Base-by-base conservation (phyloP, 306 rosid genomes). In the Casuarina equisetifolia region DNA sequence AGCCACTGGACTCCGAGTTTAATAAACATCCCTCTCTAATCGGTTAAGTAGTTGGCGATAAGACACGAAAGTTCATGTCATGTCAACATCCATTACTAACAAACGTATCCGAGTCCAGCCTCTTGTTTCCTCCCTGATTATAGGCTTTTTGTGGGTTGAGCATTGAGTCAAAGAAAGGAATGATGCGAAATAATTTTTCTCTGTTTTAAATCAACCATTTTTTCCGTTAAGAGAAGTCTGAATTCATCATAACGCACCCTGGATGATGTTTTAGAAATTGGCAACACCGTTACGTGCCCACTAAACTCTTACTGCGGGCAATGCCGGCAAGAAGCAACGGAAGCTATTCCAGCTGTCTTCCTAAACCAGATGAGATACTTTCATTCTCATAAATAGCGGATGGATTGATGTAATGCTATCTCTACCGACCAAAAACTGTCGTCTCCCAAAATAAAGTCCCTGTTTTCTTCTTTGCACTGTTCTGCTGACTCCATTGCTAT, bases 131-230 rank as follows among this genome's bases (percentile, higher is more conserved):
- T 25, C 32, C 38, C 74, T 59, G 57, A 75, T 76, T 76, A 69
- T 77, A 73, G 72, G 48, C 67, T 70, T 59, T 36, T 67, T 67
- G 44, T 61, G 53, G 32, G 80, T 74, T 73, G 59, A 58, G 58
- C 48, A 77, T 73, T 81, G 85, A 89, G 85, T 88, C 88, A 74
- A 85, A 82, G 42, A 80, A 76, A 32, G 78, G 73, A 68, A 84
- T 78, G 16, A 85, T 76, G 74, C 69, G 81, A 53, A 44, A 74
- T 81, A 13, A 69, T 57, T 70, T 74, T 69, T 73, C 81, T 72
- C 73, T 75, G 64, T 54, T 74, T 49, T 45, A 57, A 76, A 68
- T 61, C 51, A 78, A 52, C 73, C 67, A 58, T 78, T 53, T 40
- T 25, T 53, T 55, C 66, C 52, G 67, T 82, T 19, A 64, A 11